Evolutionary conservation across 257 asterid genomes (phyloP).

Genomic region (Nicotiana tomentosiformis): DNA sequence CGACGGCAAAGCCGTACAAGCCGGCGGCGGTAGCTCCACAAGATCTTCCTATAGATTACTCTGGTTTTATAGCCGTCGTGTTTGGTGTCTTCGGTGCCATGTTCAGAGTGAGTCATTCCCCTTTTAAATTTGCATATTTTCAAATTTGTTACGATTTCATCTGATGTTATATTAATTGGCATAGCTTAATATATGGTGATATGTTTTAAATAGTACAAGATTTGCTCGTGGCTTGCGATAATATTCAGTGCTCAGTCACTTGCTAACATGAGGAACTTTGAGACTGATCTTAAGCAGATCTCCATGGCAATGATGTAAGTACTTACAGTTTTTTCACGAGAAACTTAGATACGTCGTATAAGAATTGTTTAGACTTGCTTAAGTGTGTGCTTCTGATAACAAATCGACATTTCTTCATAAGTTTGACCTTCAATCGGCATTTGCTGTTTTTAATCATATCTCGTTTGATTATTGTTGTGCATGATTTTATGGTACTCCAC

Average conservation of each 20-base stretch:
- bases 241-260: constrained; percentile 86
- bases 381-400: background rate
- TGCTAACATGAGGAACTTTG: constrained; percentile 86
- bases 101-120: constrained; percentile 3
- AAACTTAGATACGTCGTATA: background rate
- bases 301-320: constrained; percentile 99
- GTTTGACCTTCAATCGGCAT: background rate
- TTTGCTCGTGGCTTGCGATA: constrained; percentile 89
- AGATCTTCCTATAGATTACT: constrained; percentile 14
- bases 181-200: background rate
- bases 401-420: background rate
- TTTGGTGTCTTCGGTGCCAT: constrained; percentile 14
- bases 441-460: background rate
- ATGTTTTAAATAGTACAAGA: constrained; percentile 56
- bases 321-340: background rate
- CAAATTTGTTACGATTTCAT: no score
- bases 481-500: background rate
- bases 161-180: background rate
- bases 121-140: no score
- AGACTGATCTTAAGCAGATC: constrained; percentile 93
- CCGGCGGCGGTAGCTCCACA: constrained; percentile 5
- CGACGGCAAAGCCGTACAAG: constrained; percentile 9
- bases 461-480: background rate
- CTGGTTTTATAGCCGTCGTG: constrained; percentile 15
- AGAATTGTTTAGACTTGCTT: background rate